Conservation (phyloP, 441 rosid species). For the Erysimum pusillum region DNA sequence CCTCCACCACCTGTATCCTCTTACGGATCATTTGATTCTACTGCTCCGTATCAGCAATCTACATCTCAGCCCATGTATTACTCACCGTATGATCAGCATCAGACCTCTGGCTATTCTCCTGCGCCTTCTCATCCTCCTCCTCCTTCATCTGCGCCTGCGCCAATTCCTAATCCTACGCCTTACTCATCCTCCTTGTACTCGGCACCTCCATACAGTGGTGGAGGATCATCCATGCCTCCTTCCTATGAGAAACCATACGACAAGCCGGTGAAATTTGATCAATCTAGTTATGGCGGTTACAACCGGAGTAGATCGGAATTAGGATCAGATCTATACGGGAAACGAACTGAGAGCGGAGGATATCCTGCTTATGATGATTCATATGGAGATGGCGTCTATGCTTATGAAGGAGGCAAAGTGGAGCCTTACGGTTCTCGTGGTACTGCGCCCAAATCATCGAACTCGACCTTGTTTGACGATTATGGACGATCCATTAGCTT, state of each 20-base stretch:
- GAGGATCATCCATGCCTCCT: slow-evolving; percentile 58
- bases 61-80: slow-evolving; percentile 57
- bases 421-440: slow-evolving; percentile 99
- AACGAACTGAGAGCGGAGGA: slow-evolving; percentile 63
- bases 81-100: slow-evolving; percentile 71
- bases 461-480: slow-evolving; percentile 85
- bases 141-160: slow-evolving; percentile 17
- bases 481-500: slow-evolving; percentile 84
- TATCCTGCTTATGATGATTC: slow-evolving; percentile 60
- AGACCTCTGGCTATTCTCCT: slow-evolving; percentile 55
- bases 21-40: slow-evolving; percentile 70
- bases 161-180: slow-evolving; percentile 48
- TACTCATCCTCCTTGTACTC: slow-evolving; percentile 61
- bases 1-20: slow-evolving; percentile 50
- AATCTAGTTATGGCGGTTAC: slow-evolving; percentile 58
- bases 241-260: slow-evolving; percentile 59
- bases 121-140: slow-evolving; percentile 45
- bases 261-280: slow-evolving; percentile 67
- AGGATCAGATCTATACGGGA: slow-evolving; percentile 69
- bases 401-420: slow-evolving; percentile 83
- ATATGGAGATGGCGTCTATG: slow-evolving; percentile 85
- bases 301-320: slow-evolving; percentile 57
- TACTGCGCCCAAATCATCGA: slow-evolving; percentile 81
- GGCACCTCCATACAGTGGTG: slow-evolving; percentile 49
- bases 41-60: slow-evolving; percentile 66